A percentile compares a stretch with the other conserved stretches of the same genome.
Conservation (phyloP, 345 rosid species). For the Toxicodendron radicans region DNA sequence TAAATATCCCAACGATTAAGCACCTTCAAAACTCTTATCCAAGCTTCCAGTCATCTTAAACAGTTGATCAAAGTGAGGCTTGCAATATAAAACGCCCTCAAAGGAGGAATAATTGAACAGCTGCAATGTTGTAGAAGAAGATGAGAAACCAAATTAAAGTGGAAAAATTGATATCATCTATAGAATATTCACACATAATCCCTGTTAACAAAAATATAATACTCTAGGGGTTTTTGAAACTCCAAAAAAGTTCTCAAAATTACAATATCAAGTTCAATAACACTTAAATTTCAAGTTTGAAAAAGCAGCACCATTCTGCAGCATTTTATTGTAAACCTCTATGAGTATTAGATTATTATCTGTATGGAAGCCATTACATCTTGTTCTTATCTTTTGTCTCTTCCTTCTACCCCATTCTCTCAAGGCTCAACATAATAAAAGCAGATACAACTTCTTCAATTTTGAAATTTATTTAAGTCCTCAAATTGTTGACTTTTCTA, state of each 20-base stretch:
- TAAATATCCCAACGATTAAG: neutral
- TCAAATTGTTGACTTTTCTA: constrained; percentile 1
- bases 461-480: neutral
- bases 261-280: neutral
- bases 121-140: constrained; percentile 37
- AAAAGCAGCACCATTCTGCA: neutral
- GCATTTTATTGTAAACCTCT: neutral
- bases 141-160: constrained; percentile 6
- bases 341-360: neutral
- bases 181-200: neutral
- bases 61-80: constrained; percentile 81
- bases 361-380: neutral
- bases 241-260: neutral
- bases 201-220: neutral
- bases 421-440: neutral
- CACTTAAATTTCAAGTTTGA: neutral
- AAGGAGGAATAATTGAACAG: constrained; percentile 61
- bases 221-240: neutral
- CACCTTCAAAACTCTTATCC: constrained; percentile 79
- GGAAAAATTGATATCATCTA: neutral
- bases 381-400: neutral
- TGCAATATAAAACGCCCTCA: constrained; percentile 75
- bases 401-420: neutral
- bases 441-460: neutral
- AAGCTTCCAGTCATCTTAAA: constrained; percentile 76